phyloP scores from a whole-genome alignment of 228 moss, liverwort and hornwort species.

The Sphagnum magellanicum region DNA sequence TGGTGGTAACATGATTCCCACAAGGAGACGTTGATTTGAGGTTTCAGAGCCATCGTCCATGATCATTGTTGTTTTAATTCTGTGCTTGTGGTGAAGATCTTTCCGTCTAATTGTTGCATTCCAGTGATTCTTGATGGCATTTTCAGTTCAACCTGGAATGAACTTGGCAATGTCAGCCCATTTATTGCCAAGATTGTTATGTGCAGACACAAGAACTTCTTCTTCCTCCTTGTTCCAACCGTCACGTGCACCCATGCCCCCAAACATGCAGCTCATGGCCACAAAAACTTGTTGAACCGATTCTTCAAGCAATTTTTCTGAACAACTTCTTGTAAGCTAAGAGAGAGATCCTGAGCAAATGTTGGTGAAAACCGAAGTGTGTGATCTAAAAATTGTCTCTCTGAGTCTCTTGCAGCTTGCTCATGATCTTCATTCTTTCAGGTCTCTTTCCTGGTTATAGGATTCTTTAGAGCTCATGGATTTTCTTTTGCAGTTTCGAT shows the following conservation, averaged over 20 bases:
- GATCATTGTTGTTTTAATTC: constrained; percentile 27
- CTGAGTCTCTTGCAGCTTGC: too few relatives aligned
- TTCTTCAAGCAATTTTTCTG: too few relatives aligned
- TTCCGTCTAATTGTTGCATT: constrained; percentile 98
- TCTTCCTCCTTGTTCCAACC: constrained; percentile 98
- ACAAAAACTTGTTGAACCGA: too few relatives aligned
- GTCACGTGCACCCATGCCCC: constrained; percentile 52
- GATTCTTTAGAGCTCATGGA: too few relatives aligned
- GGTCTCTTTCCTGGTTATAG: too few relatives aligned
- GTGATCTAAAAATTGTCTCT: too few relatives aligned
- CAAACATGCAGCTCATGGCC: too few relatives aligned
- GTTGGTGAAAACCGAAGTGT: too few relatives aligned
- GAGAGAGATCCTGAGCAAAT: too few relatives aligned
- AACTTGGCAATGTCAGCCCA: constrained; percentile 99
- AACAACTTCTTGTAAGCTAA: too few relatives aligned
- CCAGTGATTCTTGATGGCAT: constrained; percentile 98
- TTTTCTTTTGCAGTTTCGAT: too few relatives aligned
- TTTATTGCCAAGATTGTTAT: constrained; percentile 95
- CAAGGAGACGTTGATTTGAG: constrained; percentile 45
- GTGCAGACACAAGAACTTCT: constrained; percentile 83
- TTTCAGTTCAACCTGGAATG: constrained; percentile 94
- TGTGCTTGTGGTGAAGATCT: constrained; percentile 87
- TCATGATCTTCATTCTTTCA: too few relatives aligned
- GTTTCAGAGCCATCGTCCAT: constrained; percentile 58
- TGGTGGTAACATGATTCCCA: constrained; percentile 28